Evolutionary conservation across 306 rosid species (phyloP), one percentile per base, ranked within the genome.

Genomic region (Sindora glabra): DNA sequence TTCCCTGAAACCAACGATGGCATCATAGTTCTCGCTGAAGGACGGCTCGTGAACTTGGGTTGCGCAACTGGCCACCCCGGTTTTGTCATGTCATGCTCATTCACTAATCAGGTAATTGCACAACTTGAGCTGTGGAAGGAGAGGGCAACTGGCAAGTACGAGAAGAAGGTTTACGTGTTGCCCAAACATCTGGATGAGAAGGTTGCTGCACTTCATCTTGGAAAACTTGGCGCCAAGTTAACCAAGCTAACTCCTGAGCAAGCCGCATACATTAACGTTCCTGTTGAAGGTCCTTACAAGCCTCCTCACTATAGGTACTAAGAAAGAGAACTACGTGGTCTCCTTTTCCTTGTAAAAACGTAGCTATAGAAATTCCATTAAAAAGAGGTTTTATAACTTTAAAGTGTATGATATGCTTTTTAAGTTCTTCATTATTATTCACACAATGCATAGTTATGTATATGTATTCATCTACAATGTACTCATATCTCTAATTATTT

Each of bases 31-130:
- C 66, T 82, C 56, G 88, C 88, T 0, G 88, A 82, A 65, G 88
- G 84, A 0, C 71, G 88, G 30, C 71, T 82, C 21, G 78, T 82
- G 88, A 82, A 82, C 79, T 72, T 82, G 79, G 87, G 88, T 11
- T 82, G 88, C 49, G 88, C 88, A 48, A 82, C 88, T 2, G 88
- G 88, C 15, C 88, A 82, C 84, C 88, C 88, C 10, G 75, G 88
- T 59, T 82, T 82, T 21, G 88, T 82, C 42, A 82, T 82, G 88
- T 82, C 88, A 29, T 82, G 88, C 64, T 82, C 84, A 0, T 82
- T 82, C 79, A 82, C 88, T n/a, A 82, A 82, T 79, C 88, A 82
- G 23, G 82, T 82, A 46, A 82, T 82, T 42, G 88, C 88, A 8
- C 88, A 82, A 40, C 84, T 82, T 13, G 88, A 82, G 75, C 70